Base-by-base conservation (phyloP, 225 moss, liverwort and hornwort genomes). In the Pseudoscleropodium purum region DNA sequence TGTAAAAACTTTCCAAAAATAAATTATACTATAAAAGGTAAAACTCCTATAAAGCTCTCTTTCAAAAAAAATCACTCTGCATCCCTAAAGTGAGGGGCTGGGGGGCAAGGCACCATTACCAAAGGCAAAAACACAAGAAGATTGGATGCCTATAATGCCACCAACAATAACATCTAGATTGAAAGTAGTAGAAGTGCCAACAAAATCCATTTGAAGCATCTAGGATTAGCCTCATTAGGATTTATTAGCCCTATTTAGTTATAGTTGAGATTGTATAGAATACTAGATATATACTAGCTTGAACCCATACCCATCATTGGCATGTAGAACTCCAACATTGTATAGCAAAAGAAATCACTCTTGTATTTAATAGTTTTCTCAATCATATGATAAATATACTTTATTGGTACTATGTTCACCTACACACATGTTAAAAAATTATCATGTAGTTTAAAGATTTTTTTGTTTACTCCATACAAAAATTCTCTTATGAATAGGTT, bases 221-320 rank as follows among this genome's bases (percentile, higher is more conserved):
- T 26, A 5, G 9, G 3, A 72, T 15, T 26, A 26, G 26, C 4
- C 2, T 41, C 15, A 41, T 15, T 26, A 41, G 39, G 6, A 1
- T 70, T 25, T 8, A 25, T 25, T 41, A 39, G 41, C 25, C 25
- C 15, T 15, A 25, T 14, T 7, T 70, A 41, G 39, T 70, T 70
- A 8, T 5, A 70, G 0, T 25, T 41, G 4, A 41, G 5, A 25
- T 25, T 39, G 1, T 8, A 41, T 26, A 8, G 41, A 5, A 69
- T 69, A 69, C 2, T 37, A 7, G 13, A 13, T n/a, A n/a, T 1
- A n/a, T 1, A 39, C 13, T 70, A 70, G 13, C 13, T 24, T 70
- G 24, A 39, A 39, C 2, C 2, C 4, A 4, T 24, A 3, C 4
- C 2, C 0, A 0, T 7, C 13, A 70, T 0, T 10, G 0, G 5